These are phyloP conservation scores for Blastobotrys elegans DNA, from an alignment of 1,139 yeast genomes.

Conservation along the genomic window DNA sequence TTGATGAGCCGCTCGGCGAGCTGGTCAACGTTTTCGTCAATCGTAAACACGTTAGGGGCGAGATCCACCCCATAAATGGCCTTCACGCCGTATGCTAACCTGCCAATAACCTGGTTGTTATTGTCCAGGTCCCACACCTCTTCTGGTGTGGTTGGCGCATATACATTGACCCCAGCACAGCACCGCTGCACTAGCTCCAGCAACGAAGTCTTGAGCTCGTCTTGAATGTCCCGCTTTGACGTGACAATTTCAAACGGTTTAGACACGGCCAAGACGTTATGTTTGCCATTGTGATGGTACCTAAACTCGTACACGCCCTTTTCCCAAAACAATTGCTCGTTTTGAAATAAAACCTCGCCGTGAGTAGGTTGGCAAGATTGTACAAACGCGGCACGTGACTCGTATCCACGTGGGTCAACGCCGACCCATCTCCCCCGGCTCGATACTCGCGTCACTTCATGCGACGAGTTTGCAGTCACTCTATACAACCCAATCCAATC, in stretches of 20 bases:
- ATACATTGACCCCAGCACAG: constrained; percentile 21
- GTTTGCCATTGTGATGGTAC: constrained; percentile 65
- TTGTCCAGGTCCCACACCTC: constrained; percentile 29
- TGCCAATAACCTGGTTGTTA: constrained; percentile 24
- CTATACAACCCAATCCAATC: constrained; percentile 84
- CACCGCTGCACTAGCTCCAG: constrained; percentile 27
- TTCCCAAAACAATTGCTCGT: constrained; percentile 55
- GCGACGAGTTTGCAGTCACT: constrained; percentile 55
- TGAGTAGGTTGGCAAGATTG: constrained; percentile 26
- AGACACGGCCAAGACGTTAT: constrained; percentile 64
- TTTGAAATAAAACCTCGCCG: constrained; percentile 52
- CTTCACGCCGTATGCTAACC: constrained; percentile 31
- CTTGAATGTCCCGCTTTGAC: constrained; percentile 38
- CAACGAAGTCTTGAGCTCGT: constrained; percentile 28
- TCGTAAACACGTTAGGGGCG: constrained; percentile 31
- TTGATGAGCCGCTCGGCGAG: constrained; percentile 30
- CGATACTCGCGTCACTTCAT: constrained; percentile 55
- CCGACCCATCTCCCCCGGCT: constrained; percentile 72
- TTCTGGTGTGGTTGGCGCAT: constrained; percentile 23
- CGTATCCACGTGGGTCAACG: constrained; percentile 37
- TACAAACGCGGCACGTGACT: constrained; percentile 24
- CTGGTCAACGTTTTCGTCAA: constrained; percentile 29
- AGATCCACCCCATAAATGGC: constrained; percentile 33
- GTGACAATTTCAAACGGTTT: constrained; percentile 63
- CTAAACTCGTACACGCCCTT: constrained; percentile 74